Evolutionary conservation across 2,329 filamentous ascomycete species (phyloP).

Genomic region (Aspergillus flavus): DNA sequence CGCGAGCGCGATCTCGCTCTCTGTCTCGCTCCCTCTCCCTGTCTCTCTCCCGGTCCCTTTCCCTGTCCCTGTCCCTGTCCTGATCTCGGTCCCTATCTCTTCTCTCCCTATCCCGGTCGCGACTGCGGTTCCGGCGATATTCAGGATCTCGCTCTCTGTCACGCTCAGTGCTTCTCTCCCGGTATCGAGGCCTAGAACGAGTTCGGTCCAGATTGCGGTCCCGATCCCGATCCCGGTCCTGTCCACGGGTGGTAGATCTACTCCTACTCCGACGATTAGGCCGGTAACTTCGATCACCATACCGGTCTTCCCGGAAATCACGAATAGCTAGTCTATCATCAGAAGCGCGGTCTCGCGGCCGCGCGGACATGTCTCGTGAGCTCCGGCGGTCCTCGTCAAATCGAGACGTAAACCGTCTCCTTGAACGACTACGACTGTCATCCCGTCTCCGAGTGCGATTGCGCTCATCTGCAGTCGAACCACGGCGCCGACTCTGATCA

Average conservation of each 20-base stretch:
- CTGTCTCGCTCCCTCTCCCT: conserved; percentile 14
- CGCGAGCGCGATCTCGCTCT: conserved; percentile 17
- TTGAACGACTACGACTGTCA: conserved; percentile 33
- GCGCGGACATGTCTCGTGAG: conserved; percentile 31
- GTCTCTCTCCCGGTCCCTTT: conserved; percentile 9
- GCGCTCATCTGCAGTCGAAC: conserved; percentile 31
- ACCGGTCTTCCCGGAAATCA: conserved; percentile 32
- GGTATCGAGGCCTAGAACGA: conserved; percentile 14
- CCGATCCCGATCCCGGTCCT: conserved; percentile 31
- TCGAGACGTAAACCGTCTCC: conserved; percentile 29
- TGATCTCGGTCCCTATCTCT: conserved; percentile 15
- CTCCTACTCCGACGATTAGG: conserved; percentile 39
- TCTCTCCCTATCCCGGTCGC: conserved; percentile 12
- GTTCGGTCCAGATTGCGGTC: conserved; percentile 24
- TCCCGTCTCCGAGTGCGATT: conserved; percentile 28
- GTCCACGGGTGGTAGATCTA: conserved; percentile 30
- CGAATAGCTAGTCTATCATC: conserved; percentile 37
- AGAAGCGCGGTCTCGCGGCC: conserved; percentile 35
- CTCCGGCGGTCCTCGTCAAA: conserved; percentile 34
- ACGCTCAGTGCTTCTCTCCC: conserved; percentile 11
- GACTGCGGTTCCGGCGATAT: conserved; percentile 12
- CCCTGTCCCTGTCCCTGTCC: conserved; percentile 9
- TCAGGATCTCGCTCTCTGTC: conserved; percentile 18
- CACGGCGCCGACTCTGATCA: conserved; percentile 27
- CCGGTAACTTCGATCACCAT: conserved; percentile 36